Conservation (phyloP, 139 green algal genomes). For the Nannochloris sp. region DNA sequence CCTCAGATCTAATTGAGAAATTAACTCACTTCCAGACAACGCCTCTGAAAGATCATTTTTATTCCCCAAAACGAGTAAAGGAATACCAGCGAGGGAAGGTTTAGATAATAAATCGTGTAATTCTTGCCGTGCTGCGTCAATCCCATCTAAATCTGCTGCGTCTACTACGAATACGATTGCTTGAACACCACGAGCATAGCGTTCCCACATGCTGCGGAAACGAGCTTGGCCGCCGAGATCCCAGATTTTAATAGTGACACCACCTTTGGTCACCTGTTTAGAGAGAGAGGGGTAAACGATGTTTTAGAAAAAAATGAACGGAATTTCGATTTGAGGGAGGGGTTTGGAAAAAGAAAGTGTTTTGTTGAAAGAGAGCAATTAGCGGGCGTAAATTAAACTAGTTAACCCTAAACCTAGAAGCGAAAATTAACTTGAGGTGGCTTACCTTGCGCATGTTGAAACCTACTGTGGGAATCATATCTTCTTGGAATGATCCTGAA, state of each 20-base stretch:
- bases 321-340: no score
- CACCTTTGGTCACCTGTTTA: slow-evolving; percentile 70
- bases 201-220: slow-evolving; percentile 97
- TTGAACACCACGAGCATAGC: slow-evolving; percentile 95
- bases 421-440: background rate
- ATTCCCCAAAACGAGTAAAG: slow-evolving; percentile 96
- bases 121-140: slow-evolving; percentile 55
- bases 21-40: slow-evolving; percentile 63
- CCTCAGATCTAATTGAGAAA: slow-evolving; percentile 63
- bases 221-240: slow-evolving; percentile 93
- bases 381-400: no score
- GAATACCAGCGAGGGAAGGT: slow-evolving; percentile 68
- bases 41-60: slow-evolving; percentile 92
- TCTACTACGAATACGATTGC: slow-evolving; percentile 97
- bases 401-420: no score
- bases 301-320: background rate
- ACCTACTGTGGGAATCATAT: slow-evolving; percentile 93
- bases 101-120: slow-evolving; percentile 67
- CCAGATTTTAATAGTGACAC: slow-evolving; percentile 98
- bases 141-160: slow-evolving; percentile 71
- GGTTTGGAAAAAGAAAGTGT: no score
- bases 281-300: background rate
- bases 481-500: slow-evolving; percentile 79
- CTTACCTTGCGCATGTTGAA: slow-evolving; percentile 96
- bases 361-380: no score